Conservation (phyloP, 768 basidiomycete species). For the Lactifluus piperatus region DNA sequence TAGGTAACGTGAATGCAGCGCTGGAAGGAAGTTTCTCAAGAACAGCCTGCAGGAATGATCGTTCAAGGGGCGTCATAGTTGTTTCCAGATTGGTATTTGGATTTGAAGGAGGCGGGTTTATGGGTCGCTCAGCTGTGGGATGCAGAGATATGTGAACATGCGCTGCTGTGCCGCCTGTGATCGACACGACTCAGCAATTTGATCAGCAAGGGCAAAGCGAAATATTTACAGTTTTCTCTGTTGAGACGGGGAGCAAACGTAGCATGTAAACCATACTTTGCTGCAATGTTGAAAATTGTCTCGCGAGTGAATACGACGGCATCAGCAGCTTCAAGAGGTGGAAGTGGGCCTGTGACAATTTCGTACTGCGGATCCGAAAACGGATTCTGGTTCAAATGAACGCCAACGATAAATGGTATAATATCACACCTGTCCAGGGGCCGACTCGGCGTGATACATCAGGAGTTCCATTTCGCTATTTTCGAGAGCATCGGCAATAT, state of each 20-base stretch:
- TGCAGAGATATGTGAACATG: constrained; percentile 65
- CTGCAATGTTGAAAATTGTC: constrained; percentile 55
- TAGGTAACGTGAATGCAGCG: constrained; percentile 52
- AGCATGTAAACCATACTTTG: constrained; percentile 52
- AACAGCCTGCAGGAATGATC: constrained; percentile 52
- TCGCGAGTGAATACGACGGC: constrained; percentile 59
- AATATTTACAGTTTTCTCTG: constrained; percentile 30
- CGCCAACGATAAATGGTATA: background rate
- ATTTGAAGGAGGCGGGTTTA: constrained; percentile 1
- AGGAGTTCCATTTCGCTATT: constrained; percentile 49
- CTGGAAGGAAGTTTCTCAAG: constrained; percentile 50
- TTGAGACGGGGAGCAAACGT: constrained; percentile 56
- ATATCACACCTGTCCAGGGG: constrained; percentile 47
- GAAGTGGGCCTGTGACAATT: constrained; percentile 56
- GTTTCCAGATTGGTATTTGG: constrained; percentile 20
- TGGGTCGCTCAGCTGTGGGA: constrained; percentile 22
- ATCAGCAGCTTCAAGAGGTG: constrained; percentile 59
- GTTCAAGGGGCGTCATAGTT: constrained; percentile 37
- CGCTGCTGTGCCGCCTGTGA: constrained; percentile 42
- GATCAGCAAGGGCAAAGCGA: background rate
- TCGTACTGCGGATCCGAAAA: constrained; percentile 44
- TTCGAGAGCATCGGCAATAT: constrained; percentile 46
- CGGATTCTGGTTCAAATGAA: background rate
- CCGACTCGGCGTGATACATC: constrained; percentile 62
- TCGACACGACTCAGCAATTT: background rate